phyloP scores from a whole-genome alignment of 345 rosid species.

The Combretum micranthum region DNA sequence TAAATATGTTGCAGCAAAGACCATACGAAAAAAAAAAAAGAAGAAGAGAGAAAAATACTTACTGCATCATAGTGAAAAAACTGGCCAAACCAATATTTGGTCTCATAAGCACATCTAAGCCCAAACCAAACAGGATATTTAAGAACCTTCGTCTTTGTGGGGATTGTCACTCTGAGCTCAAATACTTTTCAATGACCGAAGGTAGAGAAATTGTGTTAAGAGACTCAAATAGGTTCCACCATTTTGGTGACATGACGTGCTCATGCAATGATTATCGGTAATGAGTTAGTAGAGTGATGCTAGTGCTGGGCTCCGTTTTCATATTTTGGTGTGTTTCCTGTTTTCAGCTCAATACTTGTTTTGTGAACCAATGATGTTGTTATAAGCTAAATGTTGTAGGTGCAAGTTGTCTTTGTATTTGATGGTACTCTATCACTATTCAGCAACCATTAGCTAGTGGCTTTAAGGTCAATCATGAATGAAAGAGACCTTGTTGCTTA shows the following conservation, averaged over 20 bases:
- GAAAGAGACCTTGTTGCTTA: too few species aligned
- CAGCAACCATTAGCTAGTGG: too few species aligned
- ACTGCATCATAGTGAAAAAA: constrained; percentile 74
- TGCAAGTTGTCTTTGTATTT: too few species aligned
- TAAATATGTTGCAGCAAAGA: too few species aligned
- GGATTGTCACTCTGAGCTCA: constrained; percentile 71
- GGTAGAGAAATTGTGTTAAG: constrained; percentile 65
- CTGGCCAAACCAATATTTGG: constrained; percentile 72
- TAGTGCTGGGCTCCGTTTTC: too few species aligned
- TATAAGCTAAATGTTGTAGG: too few species aligned
- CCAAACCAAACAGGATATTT: constrained; percentile 55
- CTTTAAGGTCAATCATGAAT: too few species aligned
- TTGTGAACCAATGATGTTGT: too few species aligned
- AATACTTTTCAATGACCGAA: constrained; percentile 39
- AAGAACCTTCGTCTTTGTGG: constrained; percentile 67
- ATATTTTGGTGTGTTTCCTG: too few species aligned
- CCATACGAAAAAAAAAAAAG: too few species aligned
- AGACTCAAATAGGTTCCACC: constrained; percentile 73
- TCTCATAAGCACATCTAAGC: constrained; percentile 41
- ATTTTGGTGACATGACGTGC: constrained; percentile 65
- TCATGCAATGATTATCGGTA: constrained; percentile 78
- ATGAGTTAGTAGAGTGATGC: constrained; percentile 1
- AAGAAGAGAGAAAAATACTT: constrained; percentile 52
- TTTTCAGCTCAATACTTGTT: too few species aligned
- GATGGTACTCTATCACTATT: too few species aligned